A percentile compares a stretch with the other conserved stretches of the same genome.
Conservation (phyloP, 2,329 filamentous ascomycete species). For the Fusarium citri region DNA sequence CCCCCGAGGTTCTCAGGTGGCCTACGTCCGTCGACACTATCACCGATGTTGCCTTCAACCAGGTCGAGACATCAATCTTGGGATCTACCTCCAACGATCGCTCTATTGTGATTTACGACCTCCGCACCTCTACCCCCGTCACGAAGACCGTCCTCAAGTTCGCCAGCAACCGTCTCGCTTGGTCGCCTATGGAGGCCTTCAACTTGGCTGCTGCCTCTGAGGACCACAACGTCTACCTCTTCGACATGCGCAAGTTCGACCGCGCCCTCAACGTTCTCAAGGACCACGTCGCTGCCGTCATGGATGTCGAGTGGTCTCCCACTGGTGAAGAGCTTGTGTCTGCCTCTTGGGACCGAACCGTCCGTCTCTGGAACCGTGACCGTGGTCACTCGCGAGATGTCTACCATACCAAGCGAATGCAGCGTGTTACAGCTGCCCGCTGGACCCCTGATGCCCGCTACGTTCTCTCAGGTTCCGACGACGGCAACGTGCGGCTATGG, state of each 20-base stretch:
- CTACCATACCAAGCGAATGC: slow-evolving; percentile 98
- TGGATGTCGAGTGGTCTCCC: slow-evolving; percentile 95
- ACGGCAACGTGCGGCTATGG: slow-evolving; percentile 91
- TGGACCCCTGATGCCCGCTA: slow-evolving; percentile 94
- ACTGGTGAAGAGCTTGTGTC: slow-evolving; percentile 94
- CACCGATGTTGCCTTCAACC: slow-evolving; percentile 88
- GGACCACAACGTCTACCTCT: slow-evolving; percentile 89
- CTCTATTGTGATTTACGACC: slow-evolving; percentile 89
- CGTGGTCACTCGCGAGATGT: slow-evolving; percentile 89
- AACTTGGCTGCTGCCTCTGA: slow-evolving; percentile 94
- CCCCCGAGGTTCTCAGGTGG: slow-evolving; percentile 86
- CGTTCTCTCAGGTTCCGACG: slow-evolving; percentile 89
- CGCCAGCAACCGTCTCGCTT: slow-evolving; percentile 84
- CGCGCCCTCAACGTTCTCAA: slow-evolving; percentile 90
- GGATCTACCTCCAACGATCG: slow-evolving; percentile 88
- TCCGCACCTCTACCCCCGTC: slow-evolving; percentile 86
- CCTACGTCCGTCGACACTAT: slow-evolving; percentile 92
- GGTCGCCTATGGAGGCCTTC: slow-evolving; percentile 98
- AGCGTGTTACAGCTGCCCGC: slow-evolving; percentile 85
- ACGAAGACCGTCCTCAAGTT: slow-evolving; percentile 85
- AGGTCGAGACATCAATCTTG: slow-evolving; percentile 91
- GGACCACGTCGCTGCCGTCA: slow-evolving; percentile 89
- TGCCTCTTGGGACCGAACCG: slow-evolving; percentile 85
- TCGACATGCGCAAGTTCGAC: slow-evolving; percentile 93
- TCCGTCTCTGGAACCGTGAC: slow-evolving; percentile 85